Conservation (phyloP, 176 grass and related monocot species). For the Avena eriantha region DNA sequence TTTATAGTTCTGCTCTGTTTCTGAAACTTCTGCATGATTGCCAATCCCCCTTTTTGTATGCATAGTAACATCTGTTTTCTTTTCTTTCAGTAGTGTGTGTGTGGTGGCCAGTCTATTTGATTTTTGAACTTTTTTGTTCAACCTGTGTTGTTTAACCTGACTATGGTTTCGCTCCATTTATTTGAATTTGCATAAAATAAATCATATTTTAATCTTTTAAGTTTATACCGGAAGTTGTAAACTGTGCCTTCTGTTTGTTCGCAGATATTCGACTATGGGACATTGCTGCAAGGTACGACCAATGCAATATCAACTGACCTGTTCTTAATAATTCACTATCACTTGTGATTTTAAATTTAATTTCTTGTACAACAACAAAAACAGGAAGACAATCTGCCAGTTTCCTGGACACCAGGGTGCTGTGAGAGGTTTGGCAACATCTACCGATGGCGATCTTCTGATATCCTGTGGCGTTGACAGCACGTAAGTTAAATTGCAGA, state of each 20-base stretch:
- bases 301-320: not conserved
- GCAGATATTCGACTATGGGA: constrained; percentile 97
- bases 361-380: constrained; percentile 37
- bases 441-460: constrained; percentile 85
- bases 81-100: not conserved
- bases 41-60: not conserved
- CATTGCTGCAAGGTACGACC: constrained; percentile 80
- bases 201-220: constrained; percentile 21
- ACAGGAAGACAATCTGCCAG: constrained; percentile 87
- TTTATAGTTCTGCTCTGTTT: not conserved
- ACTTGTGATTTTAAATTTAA: constrained; percentile 13
- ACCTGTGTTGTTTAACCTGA: no score
- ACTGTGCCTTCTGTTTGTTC: constrained; percentile 32
- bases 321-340: not conserved
- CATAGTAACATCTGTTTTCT: not conserved
- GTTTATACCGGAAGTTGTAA: constrained; percentile 29
- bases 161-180: not conserved
- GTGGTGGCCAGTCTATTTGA: constrained; percentile 13
- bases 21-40: not conserved
- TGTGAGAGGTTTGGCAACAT: constrained; percentile 82
- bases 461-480: constrained; percentile 91
- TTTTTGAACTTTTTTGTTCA: constrained; percentile 10
- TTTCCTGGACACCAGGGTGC: constrained; percentile 93
- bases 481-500: constrained; percentile 67
- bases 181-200: constrained; percentile 1